Conservation (phyloP, 306 rosid genomes). For the Casuarina equisetifolia region DNA sequence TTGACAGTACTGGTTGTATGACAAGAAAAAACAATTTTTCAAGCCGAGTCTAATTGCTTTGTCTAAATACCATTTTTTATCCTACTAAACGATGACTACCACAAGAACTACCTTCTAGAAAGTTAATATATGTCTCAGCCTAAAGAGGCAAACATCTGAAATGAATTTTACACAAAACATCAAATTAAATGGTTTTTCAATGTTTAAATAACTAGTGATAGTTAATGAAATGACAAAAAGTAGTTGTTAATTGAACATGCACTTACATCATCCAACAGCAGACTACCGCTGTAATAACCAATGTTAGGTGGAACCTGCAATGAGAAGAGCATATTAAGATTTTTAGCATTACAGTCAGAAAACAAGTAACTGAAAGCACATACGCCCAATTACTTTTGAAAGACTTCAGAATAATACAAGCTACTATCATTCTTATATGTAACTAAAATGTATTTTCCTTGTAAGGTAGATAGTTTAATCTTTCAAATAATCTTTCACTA, state of each 20-base stretch:
- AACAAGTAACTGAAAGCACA: background rate
- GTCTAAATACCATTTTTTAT: background rate
- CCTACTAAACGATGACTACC: no score
- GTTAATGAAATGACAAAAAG: background rate
- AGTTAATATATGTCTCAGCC: no score
- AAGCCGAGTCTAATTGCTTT: background rate
- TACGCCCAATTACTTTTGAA: background rate
- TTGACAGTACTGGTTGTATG: background rate
- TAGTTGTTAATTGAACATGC: slow-evolving; percentile 2
- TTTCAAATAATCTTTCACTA: slow-evolving; percentile 12
- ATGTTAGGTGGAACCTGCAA: slow-evolving; percentile 80
- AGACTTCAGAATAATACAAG: background rate
- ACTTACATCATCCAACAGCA: slow-evolving; percentile 99
- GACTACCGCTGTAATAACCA: slow-evolving; percentile 82
- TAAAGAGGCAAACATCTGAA: background rate
- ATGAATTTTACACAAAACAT: background rate
- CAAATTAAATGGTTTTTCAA: background rate
- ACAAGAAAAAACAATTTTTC: background rate
- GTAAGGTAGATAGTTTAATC: background rate
- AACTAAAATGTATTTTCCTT: background rate
- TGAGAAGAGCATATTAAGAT: slow-evolving; percentile 24
- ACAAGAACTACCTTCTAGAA: background rate
- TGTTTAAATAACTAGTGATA: background rate
- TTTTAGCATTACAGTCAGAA: slow-evolving; percentile 14
- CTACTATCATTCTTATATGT: no score